Conservation (phyloP, 2,329 filamentous ascomycete species). For the Aureobasidium sp. region DNA sequence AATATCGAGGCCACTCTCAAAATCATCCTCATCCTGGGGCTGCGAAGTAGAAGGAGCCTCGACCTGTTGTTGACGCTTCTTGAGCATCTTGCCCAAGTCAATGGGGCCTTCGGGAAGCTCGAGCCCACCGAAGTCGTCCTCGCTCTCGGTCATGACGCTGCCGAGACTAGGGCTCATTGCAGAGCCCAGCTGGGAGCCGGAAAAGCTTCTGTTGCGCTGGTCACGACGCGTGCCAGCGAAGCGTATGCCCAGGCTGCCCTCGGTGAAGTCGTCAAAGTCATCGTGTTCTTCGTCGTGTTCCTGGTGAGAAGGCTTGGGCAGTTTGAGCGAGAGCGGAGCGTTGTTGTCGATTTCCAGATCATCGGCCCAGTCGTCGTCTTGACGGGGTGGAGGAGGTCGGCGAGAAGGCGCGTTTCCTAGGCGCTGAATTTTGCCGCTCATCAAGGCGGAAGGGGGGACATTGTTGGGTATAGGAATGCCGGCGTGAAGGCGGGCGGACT, state of each 20-base stretch:
- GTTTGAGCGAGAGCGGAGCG: conserved; percentile 39
- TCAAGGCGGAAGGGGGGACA: conserved; percentile 78
- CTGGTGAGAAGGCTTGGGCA: conserved; percentile 12
- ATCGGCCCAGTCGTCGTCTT: conserved; percentile 45
- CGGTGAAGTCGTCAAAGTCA: conserved; percentile 86
- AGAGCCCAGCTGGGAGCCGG: conserved; percentile 50
- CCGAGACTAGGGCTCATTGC: conserved; percentile 88
- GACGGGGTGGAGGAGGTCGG: conserved; percentile 31
- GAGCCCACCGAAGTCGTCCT: conserved; percentile 85
- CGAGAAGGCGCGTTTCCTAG: conserved; percentile 54
- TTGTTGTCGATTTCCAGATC: conserved; percentile 41
- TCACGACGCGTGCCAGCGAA: conserved; percentile 82
- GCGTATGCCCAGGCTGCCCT: conserved; percentile 84
- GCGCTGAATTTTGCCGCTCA: conserved; percentile 89
- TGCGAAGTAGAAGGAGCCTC: conserved; percentile 30
- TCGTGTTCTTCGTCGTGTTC: conserved; percentile 42
- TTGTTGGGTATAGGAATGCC: conserved; percentile 87
- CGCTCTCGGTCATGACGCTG: conserved; percentile 84
- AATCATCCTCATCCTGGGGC: conserved; percentile 56
- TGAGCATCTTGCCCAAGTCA: conserved; percentile 72
- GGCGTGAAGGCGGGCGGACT: conserved; percentile 68
- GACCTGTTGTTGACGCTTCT: conserved; percentile 54
- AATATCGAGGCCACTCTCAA: conserved; percentile 79
- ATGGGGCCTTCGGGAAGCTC: conserved; percentile 76
- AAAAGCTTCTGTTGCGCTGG: conserved; percentile 74